Base-by-base conservation (phyloP, 345 rosid species). In the Euphorbia lathyris region DNA sequence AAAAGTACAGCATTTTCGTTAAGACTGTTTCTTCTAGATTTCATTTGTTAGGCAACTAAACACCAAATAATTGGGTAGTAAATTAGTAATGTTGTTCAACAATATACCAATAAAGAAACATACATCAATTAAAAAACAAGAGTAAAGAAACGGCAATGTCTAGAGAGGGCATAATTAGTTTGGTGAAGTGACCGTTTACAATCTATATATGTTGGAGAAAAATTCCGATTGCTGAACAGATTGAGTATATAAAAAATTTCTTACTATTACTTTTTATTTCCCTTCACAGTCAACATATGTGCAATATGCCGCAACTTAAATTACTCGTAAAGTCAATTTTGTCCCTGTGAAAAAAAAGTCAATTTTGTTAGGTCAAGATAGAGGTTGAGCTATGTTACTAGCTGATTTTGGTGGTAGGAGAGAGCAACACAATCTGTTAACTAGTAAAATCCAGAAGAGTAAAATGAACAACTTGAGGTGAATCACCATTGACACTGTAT, bases 31-130 rank as follows among this genome's bases (percentile, higher is more conserved):
- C 65, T 43, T 58, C 64, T 43, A 50, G 64, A 72, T 79, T 83
- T 78, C 67, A 52, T 51, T 55, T 63, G 75, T 77, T 83, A 72
- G 83, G 84, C 82, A 67, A 58, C 68, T 74, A 71, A 30, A 14
- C 73, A 68, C 68, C 68, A 66, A 67, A 43, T 34, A 69, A 58
- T 68, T 69, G 66, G 69, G 65, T 68, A 50, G 5, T n/a, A n/a
- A n/a, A n/a, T n/a, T n/a, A n/a, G n/a, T 9, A 48, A 63, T 68
- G 76, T 79, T 77, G 86, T 82, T 84, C 71, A 84, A 79, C 87
- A 51, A 77, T 69, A 53, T 48, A 59, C 58, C 81, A 79, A 73
- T 68, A 74, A 81, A 78, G 65, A 65, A 73, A 38, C 12, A 12
- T 11, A 43, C 12, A 22, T 23, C 13, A 11, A 13, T 23, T 3